Conservation (phyloP, 78 protist genomes). For the Dictyostelium discoideum region DNA sequence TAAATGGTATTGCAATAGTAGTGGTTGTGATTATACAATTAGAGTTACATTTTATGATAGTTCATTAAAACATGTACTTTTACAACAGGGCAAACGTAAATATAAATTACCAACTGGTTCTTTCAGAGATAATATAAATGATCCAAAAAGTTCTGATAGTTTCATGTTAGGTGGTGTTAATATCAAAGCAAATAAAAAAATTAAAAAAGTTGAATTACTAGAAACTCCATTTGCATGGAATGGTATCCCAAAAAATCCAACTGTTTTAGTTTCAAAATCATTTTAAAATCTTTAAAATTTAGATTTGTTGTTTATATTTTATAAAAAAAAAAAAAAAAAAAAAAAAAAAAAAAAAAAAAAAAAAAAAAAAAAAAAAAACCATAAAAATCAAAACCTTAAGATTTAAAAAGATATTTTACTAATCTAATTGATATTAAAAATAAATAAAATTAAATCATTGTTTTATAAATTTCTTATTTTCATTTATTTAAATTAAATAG, state of each 20-base stretch:
- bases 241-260: neutral
- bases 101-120: neutral
- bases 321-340: no score
- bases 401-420: no score
- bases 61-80: neutral
- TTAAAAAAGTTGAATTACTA: constrained; percentile 9
- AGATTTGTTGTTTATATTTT: no score
- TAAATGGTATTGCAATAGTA: neutral
- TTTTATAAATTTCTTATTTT: no score
- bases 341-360: no score
- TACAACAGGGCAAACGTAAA: neutral
- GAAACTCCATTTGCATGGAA: constrained; percentile 12
- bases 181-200: neutral
- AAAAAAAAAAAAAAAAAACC: no score
- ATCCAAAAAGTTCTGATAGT: constrained; percentile 3
- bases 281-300: neutral
- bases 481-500: no score
- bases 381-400: no score
- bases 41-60: constrained; percentile 25
- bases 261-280: neutral
- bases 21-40: constrained; percentile 51
- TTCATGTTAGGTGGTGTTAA: neutral
- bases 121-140: neutral
- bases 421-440: no score
- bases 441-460: no score